Evolutionary conservation across 306 rosid species (phyloP), one percentile per base, ranked within the genome.

Genomic region (Benincasa hispida): DNA sequence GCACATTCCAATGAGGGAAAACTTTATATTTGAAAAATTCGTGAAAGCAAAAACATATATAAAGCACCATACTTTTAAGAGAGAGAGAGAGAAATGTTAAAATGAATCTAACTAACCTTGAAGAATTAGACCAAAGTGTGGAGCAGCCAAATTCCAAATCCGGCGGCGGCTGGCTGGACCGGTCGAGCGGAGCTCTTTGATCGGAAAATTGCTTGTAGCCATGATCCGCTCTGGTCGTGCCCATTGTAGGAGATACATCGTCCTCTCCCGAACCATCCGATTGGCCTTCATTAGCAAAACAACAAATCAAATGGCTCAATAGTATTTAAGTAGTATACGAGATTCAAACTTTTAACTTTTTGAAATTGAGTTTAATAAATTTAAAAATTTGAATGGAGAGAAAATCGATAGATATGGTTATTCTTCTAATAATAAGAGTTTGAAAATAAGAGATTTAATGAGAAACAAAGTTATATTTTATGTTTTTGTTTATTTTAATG

Each of bases 221-320:
- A 30, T 57, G 75, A 24, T 86, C 85, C 4, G 56, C 25, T 56
- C 54, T 24, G 21, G 21, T 10, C 13, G 81, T 80, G 1, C 87
- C 86, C 10, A 88, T 51, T 0, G 89, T 90, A 18, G 92, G 92
- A 18, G 92, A 87, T 47, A 86, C 53, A 5, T 93, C 97, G 55
- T 93, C 98, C 14, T 93, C 98, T 45, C 97, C 97, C 2, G 97
- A 93, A 41, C 97, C 97, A 78, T 93, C 98, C 9, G 98, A 91
- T 82, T 84, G 91, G 42, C 98, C 93, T 91, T 42, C 70, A 79
- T 47, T 8, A 11, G 3, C 4, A 3, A 10, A 76, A 76, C 62
- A 32, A 76, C 62, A 4, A 63, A 67, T 28, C n/a, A 57, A 76
- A 76, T 34, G 17, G 0, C 39, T 61, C 30, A 8, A n/a, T 55